A percentile compares a stretch with the other conserved stretches of the same genome.
Evolutionary conservation across 2,329 filamentous ascomycete species (phyloP).

Genomic region (Cryphonectria carpinicola): DNA sequence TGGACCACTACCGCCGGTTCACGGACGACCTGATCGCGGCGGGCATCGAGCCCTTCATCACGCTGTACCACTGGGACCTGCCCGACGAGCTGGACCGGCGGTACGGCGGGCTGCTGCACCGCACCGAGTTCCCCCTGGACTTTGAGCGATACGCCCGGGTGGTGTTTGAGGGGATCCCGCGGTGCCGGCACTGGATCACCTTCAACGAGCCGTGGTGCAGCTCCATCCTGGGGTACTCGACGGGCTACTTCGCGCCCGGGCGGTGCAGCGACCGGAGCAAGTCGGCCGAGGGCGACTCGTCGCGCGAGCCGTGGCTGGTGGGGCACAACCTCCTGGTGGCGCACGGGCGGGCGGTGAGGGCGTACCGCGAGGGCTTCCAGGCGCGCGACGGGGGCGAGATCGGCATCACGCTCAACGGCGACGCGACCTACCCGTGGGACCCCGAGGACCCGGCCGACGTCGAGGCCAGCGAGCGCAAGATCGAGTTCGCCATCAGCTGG

Average conservation of each 20-base stretch:
- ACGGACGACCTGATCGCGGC: constrained; percentile 77
- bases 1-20: constrained; percentile 79
- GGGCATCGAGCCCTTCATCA: constrained; percentile 80
- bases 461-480: constrained; percentile 77
- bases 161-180: constrained; percentile 73
- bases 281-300: constrained; percentile 72
- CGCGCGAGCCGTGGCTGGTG: constrained; percentile 79
- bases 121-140: constrained; percentile 80
- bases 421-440: constrained; percentile 84
- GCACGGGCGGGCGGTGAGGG: constrained; percentile 79
- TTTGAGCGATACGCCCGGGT: constrained; percentile 79
- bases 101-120: constrained; percentile 81
- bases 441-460: constrained; percentile 73
- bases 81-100: constrained; percentile 77
- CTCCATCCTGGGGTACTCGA: constrained; percentile 77
- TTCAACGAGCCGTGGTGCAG: constrained; percentile 92
- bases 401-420: constrained; percentile 86
- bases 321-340: constrained; percentile 81
- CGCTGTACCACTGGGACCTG: constrained; percentile 87
- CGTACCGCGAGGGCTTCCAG: constrained; percentile 84
- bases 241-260: constrained; percentile 80
- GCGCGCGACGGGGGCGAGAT: constrained; percentile 73
- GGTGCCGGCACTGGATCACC: constrained; percentile 87
- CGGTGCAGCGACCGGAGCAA: constrained; percentile 75
- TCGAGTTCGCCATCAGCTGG: constrained; percentile 87